Conservation (phyloP, 1,139 yeast species). For the Blastobotrys niveus region DNA sequence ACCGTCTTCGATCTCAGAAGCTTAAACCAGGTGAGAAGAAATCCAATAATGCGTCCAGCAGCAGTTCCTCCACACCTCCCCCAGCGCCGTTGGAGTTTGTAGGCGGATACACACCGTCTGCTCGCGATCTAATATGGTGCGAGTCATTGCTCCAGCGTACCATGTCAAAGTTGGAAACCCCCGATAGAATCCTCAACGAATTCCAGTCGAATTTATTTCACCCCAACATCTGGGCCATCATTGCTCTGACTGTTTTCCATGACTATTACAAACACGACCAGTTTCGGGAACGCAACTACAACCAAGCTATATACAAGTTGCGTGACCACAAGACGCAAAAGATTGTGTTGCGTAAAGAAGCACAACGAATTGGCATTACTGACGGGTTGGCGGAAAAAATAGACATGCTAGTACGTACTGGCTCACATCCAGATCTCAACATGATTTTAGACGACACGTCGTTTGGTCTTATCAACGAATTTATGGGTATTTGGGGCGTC, state of each 20-base stretch:
- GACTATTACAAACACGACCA: not conserved
- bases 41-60: too few relatives aligned
- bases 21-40: too few relatives aligned
- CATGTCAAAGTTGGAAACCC: too few relatives aligned
- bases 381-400: constrained; percentile 2
- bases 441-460: not conserved
- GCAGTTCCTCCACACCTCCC: too few relatives aligned
- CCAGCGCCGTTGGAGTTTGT: too few relatives aligned
- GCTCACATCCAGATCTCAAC: constrained; percentile 2
- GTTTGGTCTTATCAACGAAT: constrained; percentile 26
- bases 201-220: too few relatives aligned
- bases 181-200: too few relatives aligned
- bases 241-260: not conserved
- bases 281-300: constrained; percentile 4
- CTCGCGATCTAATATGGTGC: too few relatives aligned
- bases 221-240: constrained; percentile 6
- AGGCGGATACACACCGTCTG: too few relatives aligned
- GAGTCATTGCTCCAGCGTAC: too few relatives aligned
- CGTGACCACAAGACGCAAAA: not conserved
- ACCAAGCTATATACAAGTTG: not conserved
- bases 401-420: not conserved
- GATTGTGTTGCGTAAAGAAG: not conserved
- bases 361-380: not conserved
- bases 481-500: constrained; percentile 49
- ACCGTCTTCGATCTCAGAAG: too few relatives aligned